These are phyloP conservation scores for Butyriboletus loyo DNA, from an alignment of 768 basidiomycete species.

Conservation along the genomic window DNA sequence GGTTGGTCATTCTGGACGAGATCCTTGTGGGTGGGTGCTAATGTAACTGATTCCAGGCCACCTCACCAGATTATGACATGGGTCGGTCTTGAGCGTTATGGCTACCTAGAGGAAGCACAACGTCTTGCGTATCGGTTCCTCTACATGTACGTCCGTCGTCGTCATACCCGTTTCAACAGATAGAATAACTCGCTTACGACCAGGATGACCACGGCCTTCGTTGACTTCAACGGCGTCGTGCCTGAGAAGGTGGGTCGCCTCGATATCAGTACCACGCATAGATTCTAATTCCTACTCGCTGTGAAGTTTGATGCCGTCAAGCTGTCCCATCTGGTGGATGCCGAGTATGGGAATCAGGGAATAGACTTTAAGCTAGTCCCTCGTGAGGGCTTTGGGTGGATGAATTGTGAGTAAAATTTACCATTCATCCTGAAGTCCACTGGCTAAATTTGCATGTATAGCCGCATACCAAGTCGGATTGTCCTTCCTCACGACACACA, in stretches of 20 bases:
- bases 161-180: background rate
- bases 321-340: constrained; percentile 93
- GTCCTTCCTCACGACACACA: constrained; percentile 87
- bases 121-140: constrained; percentile 93
- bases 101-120: constrained; percentile 90
- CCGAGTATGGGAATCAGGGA: constrained; percentile 95
- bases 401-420: constrained; percentile 65
- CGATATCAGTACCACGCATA: background rate
- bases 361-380: constrained; percentile 98
- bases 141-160: constrained; percentile 92
- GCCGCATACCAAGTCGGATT: constrained; percentile 97
- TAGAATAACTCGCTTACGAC: constrained; percentile 1
- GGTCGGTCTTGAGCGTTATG: constrained; percentile 96
- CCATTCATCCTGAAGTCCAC: background rate
- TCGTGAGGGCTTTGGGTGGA: constrained; percentile 98
- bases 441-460: constrained; percentile 28
- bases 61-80: constrained; percentile 98
- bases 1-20: constrained; percentile 35
- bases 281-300: background rate
- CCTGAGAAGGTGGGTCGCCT: constrained; percentile 75
- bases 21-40: constrained; percentile 2
- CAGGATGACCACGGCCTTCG: constrained; percentile 92
- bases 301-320: constrained; percentile 90
- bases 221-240: constrained; percentile 97
- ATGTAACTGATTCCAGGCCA: constrained; percentile 50